These are phyloP conservation scores for Capronia epimyces DNA, from an alignment of 2,329 filamentous ascomycete genomes.

Conservation along the genomic window DNA sequence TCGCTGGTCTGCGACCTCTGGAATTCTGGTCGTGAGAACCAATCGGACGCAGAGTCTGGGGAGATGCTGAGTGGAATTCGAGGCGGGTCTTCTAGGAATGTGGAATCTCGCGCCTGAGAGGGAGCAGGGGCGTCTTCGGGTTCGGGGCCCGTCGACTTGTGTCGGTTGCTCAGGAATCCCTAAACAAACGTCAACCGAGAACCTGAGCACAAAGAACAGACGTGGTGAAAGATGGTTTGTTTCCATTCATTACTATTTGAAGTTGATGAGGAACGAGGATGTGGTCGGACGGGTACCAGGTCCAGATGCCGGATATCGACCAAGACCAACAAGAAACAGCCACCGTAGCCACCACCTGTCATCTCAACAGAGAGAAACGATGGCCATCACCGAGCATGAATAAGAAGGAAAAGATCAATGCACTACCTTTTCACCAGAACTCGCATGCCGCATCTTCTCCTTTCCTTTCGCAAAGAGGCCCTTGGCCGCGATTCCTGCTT, in stretches of 20 bases:
- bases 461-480: slow-evolving; percentile 86
- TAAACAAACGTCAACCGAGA: slow-evolving; percentile 25
- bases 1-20: slow-evolving; percentile 8
- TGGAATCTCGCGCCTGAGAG: slow-evolving; percentile 16
- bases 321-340: slow-evolving; percentile 2
- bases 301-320: slow-evolving; percentile 7
- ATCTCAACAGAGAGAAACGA: slow-evolving; percentile 15
- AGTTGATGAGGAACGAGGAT: slow-evolving; percentile 8
- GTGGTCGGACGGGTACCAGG: background rate
- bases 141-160: slow-evolving; percentile 18
- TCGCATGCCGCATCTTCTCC: slow-evolving; percentile 66
- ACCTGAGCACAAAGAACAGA: slow-evolving; percentile 3
- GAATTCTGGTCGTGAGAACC: slow-evolving; percentile 17
- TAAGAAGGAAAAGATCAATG: slow-evolving; percentile 49
- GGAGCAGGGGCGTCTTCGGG: slow-evolving; percentile 9
- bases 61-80: slow-evolving; percentile 21
- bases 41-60: slow-evolving; percentile 18
- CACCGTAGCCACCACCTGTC: slow-evolving; percentile 9
- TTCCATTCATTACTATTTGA: slow-evolving; percentile 25
- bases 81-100: slow-evolving; percentile 18
- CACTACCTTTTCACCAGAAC: slow-evolving; percentile 76
- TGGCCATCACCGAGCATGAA: slow-evolving; percentile 10
- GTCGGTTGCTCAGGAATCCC: slow-evolving; percentile 18
- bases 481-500: slow-evolving; percentile 75
- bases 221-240: slow-evolving; percentile 10